A percentile compares a stretch with the other conserved stretches of the same genome.
Conservation (phyloP, 768 basidiomycete genomes). For the Leccinum uliginosum region DNA sequence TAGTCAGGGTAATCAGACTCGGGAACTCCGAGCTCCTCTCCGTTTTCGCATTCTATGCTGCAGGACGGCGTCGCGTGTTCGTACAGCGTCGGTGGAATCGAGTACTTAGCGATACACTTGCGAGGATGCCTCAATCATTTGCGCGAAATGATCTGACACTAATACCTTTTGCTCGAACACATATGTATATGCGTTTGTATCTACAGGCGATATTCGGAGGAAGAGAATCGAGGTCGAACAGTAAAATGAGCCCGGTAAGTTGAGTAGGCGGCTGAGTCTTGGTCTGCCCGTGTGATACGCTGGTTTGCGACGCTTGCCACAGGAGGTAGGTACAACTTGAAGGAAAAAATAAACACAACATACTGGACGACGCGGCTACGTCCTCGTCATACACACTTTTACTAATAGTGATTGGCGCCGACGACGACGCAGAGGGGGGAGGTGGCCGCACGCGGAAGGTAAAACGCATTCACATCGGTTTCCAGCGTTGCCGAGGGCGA, state of each 20-base stretch:
- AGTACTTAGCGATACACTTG: neutral
- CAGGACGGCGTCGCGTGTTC: neutral
- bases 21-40: no score
- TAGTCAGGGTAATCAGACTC: no score
- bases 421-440: neutral
- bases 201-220: neutral
- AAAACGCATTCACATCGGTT: neutral
- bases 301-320: no score
- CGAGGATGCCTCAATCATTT: neutral
- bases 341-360: neutral
- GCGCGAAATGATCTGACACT: neutral
- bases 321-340: no score
- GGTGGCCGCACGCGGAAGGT: neutral
- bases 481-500: neutral
- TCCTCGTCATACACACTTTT: conserved; percentile 18
- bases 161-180: neutral
- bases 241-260: neutral
- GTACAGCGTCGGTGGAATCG: neutral
- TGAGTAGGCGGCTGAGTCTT: no score
- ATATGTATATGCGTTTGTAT: no score
- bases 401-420: neutral
- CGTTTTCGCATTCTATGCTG: no score
- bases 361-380: neutral
- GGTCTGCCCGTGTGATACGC: no score
- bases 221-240: conserved; percentile 21